These are phyloP conservation scores for Eucalyptus regnans DNA, from an alignment of 345 rosid genomes.

Conservation along the genomic window DNA sequence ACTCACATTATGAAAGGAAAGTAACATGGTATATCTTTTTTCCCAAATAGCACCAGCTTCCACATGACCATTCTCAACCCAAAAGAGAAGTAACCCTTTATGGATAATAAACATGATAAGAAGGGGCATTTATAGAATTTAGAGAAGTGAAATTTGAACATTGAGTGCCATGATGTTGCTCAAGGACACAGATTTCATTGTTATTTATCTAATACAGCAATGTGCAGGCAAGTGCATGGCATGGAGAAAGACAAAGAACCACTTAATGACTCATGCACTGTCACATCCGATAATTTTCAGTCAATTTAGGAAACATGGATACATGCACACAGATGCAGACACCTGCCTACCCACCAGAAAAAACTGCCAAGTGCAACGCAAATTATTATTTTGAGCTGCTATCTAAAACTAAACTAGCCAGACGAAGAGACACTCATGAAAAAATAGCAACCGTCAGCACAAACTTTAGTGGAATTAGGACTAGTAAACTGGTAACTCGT, in stretches of 20 bases:
- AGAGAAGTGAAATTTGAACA: neutral
- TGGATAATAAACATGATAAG: neutral
- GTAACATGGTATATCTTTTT: neutral
- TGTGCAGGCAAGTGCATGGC: neutral
- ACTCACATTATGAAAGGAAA: neutral
- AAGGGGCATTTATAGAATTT: neutral
- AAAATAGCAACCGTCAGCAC: neutral
- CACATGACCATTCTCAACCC: neutral
- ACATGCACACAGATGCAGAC: neutral
- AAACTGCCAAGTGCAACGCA: neutral
- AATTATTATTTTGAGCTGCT: neutral
- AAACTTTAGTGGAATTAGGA: neutral
- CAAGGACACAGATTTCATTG: neutral
- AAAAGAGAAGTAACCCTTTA: neutral
- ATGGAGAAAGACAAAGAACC: neutral
- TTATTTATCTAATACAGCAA: neutral
- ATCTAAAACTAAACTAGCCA: neutral
- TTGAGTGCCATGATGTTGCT: neutral
- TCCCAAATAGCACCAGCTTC: neutral
- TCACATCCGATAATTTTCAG: neutral
- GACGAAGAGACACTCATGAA: neutral
- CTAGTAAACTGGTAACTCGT: neutral
- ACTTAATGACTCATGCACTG: neutral
- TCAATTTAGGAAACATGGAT: neutral
- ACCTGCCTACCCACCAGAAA: neutral